These are phyloP conservation scores for Calocera cornea DNA, from an alignment of 768 basidiomycete species.

Conservation along the genomic window DNA sequence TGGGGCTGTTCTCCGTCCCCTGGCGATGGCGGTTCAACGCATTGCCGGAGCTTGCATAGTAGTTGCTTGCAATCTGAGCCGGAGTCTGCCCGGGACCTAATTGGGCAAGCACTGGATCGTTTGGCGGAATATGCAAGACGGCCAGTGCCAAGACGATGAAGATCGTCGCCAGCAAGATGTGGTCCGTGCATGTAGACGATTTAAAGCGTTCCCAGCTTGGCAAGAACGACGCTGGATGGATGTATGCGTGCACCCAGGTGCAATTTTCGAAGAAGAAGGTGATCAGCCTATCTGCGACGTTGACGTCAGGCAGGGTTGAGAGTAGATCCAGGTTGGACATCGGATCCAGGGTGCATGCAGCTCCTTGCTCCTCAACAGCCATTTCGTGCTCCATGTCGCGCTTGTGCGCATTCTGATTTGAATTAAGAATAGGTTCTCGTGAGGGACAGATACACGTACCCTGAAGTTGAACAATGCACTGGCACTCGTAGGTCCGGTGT, in stretches of 20 bases:
- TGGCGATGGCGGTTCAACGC: constrained; percentile 44
- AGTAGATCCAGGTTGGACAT: constrained; percentile 53
- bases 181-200: constrained; percentile 47
- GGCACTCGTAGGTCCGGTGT: constrained; percentile 60
- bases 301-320: constrained; percentile 46
- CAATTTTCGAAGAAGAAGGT: constrained; percentile 72
- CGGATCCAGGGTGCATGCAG: not conserved
- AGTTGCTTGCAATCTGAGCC: constrained; percentile 49
- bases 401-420: not conserved
- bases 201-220: constrained; percentile 65
- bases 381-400: not conserved
- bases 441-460: not conserved
- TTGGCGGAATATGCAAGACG: constrained; percentile 53
- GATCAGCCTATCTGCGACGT: constrained; percentile 60
- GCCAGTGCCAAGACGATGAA: constrained; percentile 65
- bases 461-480: not conserved
- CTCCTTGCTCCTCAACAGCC: not conserved
- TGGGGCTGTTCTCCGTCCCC: constrained; percentile 41
- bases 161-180: constrained; percentile 54
- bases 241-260: constrained; percentile 76
- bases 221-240: constrained; percentile 49
- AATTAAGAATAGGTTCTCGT: not conserved
- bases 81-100: constrained; percentile 35
- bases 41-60: constrained; percentile 53
- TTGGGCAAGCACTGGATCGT: constrained; percentile 46